phyloP scores from a whole-genome alignment of 371 early-diverging fungal genomes.

The Apophysomyces ossiformis region DNA sequence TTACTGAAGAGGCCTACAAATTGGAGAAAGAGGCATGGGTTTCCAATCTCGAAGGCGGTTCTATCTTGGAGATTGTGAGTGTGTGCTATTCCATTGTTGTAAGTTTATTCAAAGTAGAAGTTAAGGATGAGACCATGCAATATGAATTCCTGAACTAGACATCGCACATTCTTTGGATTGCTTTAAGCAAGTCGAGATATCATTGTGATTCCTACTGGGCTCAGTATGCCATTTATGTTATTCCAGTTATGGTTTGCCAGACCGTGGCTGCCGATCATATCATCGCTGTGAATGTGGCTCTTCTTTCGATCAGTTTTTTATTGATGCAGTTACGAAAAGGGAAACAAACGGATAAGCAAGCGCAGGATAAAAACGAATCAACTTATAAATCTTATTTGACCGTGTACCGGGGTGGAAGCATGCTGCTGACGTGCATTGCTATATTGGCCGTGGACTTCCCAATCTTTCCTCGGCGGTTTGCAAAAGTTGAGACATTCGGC shows the following conservation, averaged over 20 bases:
- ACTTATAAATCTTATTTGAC: conserved; percentile 58
- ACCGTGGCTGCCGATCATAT: conserved; percentile 45
- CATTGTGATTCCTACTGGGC: conserved; percentile 21
- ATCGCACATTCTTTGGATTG: conserved; percentile 35
- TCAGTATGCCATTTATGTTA: conserved; percentile 38
- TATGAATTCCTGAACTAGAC: conserved; percentile 26
- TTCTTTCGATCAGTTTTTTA: conserved; percentile 19
- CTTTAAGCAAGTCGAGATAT: conserved; percentile 19
- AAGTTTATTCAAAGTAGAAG: conserved; percentile 18
- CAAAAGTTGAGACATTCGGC: conserved; percentile 94
- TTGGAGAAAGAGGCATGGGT: conserved; percentile 75
- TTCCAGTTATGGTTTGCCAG: conserved; percentile 32
- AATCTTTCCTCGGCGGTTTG: conserved; percentile 90
- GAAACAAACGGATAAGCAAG: not conserved
- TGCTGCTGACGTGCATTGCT: conserved; percentile 78
- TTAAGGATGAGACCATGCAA: conserved; percentile 15
- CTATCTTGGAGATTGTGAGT: conserved; percentile 61
- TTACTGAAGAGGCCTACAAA: conserved; percentile 52
- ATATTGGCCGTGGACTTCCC: conserved; percentile 97
- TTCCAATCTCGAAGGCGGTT: conserved; percentile 69
- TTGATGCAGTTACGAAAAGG: not conserved
- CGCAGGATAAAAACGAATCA: conserved; percentile 1
- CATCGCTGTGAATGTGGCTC: conserved; percentile 27
- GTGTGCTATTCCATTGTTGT: conserved; percentile 62
- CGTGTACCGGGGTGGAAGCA: conserved; percentile 77